Evolutionary conservation across 441 rosid species (phyloP), one percentile per base, ranked within the genome.

Genomic region (Raphanus hybrid): DNA sequence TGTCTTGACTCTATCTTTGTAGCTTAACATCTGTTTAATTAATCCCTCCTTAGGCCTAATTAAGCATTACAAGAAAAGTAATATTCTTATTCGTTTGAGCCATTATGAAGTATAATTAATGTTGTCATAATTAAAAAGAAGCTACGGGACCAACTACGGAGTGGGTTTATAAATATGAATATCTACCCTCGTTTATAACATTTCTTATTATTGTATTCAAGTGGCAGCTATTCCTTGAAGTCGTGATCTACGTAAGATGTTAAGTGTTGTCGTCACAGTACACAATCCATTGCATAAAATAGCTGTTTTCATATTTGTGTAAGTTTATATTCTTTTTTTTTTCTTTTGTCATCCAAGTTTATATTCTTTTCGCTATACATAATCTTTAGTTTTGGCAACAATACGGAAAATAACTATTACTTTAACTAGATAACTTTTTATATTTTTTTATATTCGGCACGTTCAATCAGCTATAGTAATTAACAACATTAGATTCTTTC

Each of bases 1-100:
- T 14, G 18, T 52, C 15, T 41, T 15, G 3, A 14, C 20, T 52
- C 58, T 7, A 14, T 71, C 61, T 71, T 45, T 70, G 37, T 70
- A 64, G 72, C 67, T 52, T 41, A 8, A 14, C 5, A 52, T 76
- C n/a, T 70, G 67, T 41, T 64, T 64, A 64, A 54, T 52, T 64
- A 64, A 70, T 41, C 34, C 34, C 5, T 14, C 8, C 66, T 23
- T 63, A 63, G 50, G 75, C 80, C 64, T 54, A 14, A 35, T 62
- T 14, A 15, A 27, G 35, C 70, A 70, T 66, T 69, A 58, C 8
- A 62, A 20, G 37, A 4, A 59, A 59, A 15, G 18, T 52, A 15
- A 20, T 23, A 59, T 4, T 11, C 15, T 63, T 61, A 10, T 54
- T 0, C 59, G 58, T 20, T 43, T 1, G 26, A 55, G 68, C 63